Base-by-base conservation (phyloP, 805 yeast genomes). In the Teunomyces funiuensis region DNA sequence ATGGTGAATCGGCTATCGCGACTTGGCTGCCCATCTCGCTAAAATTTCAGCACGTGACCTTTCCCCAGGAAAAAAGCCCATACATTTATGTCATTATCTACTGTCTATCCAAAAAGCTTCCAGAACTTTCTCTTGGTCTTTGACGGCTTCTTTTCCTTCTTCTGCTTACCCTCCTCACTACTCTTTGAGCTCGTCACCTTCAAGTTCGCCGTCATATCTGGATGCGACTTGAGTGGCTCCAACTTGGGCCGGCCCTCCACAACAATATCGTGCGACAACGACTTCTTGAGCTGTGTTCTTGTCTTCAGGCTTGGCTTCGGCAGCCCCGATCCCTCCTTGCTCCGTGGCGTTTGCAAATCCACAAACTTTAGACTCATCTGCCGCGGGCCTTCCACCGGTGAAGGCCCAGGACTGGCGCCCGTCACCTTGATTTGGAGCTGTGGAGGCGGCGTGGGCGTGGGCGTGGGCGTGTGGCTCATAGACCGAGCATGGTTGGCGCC, bases 141-240 rank as follows among this genome's bases (percentile, higher is more conserved):
- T 42, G 48, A 37, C 40, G 47, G 49, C 25, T 40, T 45, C 43
- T 27, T 28, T 4, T n/a, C 31, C 18, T 39, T 25, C 5, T 16
- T 22, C 22, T 20, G 7, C n/a, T 9, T 18, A 11, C 10, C 13
- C 4, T 40, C 43, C 10, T 36, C 28, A 4, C 29, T 22, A 6
- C 37, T 15, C 4, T 15, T 16, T 4, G 36, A 26, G n/a, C 9
- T 23, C n/a, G 9, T 17, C 10, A 17, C 20, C 37, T 38, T 33
- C 34, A 43, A 36, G 10, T 8, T 16, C 10, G 43, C 14, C 28
- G 28, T 40, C 27, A 66, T 52, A 39, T 65, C 71, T 3, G 74
- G 76, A 40, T 68, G 72, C 11, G 73, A 66, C 43, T 61, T 63
- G 14, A 57, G 46, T 1, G 73, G 71, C 47, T 60, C 67, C 30